Conservation (phyloP, 2,329 filamentous ascomycete species). For the Fusarium metavorans region DNA sequence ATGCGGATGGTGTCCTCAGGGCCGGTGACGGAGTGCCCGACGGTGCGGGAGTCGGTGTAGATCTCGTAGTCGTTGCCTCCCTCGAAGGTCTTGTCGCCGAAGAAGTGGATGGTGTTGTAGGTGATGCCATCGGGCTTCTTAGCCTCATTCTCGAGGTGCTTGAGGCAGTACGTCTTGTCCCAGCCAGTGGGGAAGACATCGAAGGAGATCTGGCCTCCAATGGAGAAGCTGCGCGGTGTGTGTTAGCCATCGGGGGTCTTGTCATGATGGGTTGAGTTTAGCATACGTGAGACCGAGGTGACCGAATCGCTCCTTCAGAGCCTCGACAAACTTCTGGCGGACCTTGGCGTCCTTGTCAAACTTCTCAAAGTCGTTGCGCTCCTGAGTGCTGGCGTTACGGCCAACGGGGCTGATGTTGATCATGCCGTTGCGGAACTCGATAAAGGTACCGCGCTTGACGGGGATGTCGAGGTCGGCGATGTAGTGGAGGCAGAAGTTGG, state of each 20-base stretch:
- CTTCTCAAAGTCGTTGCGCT: slow-evolving; percentile 84
- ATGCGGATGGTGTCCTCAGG: slow-evolving; percentile 86
- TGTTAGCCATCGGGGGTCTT: slow-evolving; percentile 14
- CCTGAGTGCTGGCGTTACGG: slow-evolving; percentile 83
- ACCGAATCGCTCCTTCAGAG: slow-evolving; percentile 83
- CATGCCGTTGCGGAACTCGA: slow-evolving; percentile 94
- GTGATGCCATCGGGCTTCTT: slow-evolving; percentile 75
- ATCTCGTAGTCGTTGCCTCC: slow-evolving; percentile 98
- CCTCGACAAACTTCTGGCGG: slow-evolving; percentile 79
- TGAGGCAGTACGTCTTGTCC: slow-evolving; percentile 98
- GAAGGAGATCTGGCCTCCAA: slow-evolving; percentile 98
- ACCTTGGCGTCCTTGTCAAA: slow-evolving; percentile 85
- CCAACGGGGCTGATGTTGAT: slow-evolving; percentile 87
- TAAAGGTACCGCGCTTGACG: slow-evolving; percentile 84
- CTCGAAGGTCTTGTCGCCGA: slow-evolving; percentile 92
- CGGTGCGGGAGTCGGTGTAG: slow-evolving; percentile 82
- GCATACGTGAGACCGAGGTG: slow-evolving; percentile 87
- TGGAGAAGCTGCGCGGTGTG: slow-evolving; percentile 75
- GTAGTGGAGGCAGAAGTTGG: slow-evolving; percentile 82
- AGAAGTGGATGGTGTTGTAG: slow-evolving; percentile 95
- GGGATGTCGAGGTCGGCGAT: slow-evolving; percentile 87
- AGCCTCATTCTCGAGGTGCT: slow-evolving; percentile 86
- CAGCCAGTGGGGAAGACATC: slow-evolving; percentile 97
- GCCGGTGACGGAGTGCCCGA: slow-evolving; percentile 84
- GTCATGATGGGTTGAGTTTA: slow-evolving; percentile 6